phyloP scores from a whole-genome alignment of 495 filamentous ascomycete genomes.

The Penicillium macrosclerotiorum region DNA sequence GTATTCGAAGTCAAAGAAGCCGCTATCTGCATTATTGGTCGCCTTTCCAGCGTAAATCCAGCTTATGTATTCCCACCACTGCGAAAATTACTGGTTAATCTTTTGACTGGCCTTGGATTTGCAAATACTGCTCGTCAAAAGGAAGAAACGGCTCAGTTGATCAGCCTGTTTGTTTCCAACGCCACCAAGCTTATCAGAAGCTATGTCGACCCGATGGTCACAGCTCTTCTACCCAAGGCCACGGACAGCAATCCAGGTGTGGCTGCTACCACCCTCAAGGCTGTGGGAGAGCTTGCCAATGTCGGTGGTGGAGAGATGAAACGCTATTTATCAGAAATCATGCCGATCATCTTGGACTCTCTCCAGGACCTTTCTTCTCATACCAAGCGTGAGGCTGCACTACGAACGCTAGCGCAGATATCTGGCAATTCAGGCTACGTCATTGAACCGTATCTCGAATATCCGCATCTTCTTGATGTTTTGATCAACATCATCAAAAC shows the following conservation, averaged over 20 bases:
- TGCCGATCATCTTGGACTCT: constrained; percentile 90
- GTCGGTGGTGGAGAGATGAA: constrained; percentile 92
- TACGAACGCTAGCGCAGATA: constrained; percentile 87
- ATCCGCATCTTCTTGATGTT: constrained; percentile 87
- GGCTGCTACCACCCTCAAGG: constrained; percentile 86
- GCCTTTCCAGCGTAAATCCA: constrained; percentile 85
- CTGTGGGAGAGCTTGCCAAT: constrained; percentile 87
- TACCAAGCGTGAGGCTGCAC: constrained; percentile 82
- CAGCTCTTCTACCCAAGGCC: constrained; percentile 84
- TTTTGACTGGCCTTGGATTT: constrained; percentile 92
- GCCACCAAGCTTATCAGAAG: constrained; percentile 88
- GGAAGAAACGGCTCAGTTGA: constrained; percentile 90
- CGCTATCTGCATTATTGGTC: constrained; percentile 92
- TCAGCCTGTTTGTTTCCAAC: constrained; percentile 87
- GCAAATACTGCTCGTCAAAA: constrained; percentile 92
- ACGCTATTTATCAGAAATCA: constrained; percentile 79
- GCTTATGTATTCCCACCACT: constrained; percentile 96
- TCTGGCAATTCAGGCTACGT: constrained; percentile 96
- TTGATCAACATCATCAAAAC: constrained; percentile 91
- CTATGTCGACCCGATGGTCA: constrained; percentile 92
- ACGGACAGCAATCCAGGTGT: constrained; percentile 79
- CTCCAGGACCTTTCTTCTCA: constrained; percentile 90
- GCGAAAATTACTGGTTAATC: constrained; percentile 90
- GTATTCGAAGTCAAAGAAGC: constrained; percentile 89
- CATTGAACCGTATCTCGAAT: constrained; percentile 92